A percentile compares a stretch with the other conserved stretches of the same genome.
These are phyloP conservation scores for Excoecaria cochinchinensis DNA, from an alignment of 345 rosid genomes.

Conservation along the genomic window DNA sequence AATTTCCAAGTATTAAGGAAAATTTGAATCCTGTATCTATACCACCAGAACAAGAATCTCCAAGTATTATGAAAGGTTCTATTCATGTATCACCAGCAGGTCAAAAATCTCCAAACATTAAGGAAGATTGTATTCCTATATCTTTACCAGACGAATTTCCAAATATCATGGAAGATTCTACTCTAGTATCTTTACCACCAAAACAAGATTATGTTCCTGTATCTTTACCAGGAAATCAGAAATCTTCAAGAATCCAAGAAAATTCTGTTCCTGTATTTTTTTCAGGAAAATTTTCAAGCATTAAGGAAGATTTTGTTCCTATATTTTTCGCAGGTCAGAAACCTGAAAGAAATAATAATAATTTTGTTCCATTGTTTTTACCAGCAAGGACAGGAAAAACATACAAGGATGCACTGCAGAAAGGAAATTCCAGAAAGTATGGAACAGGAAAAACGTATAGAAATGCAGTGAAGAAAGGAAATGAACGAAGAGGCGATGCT, in stretches of 20 bases:
- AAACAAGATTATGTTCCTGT: background rate
- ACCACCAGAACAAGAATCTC: background rate
- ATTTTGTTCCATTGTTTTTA: background rate
- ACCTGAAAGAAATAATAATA: too few relatives aligned
- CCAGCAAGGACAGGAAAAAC: slow-evolving; percentile 1
- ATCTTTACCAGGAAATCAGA: background rate
- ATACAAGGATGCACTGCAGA: slow-evolving; percentile 55
- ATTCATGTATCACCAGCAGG: background rate
- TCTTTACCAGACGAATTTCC: background rate
- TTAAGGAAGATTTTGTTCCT: background rate
- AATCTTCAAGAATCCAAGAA: background rate
- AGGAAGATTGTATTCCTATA: background rate
- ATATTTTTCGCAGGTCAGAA: too few relatives aligned
- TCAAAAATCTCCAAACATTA: slow-evolving; percentile 8
- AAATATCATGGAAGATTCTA: background rate
- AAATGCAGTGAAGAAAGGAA: slow-evolving; percentile 50
- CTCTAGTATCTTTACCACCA: too few relatives aligned
- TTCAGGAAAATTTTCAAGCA: slow-evolving; percentile 2
- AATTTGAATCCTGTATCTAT: too few relatives aligned
- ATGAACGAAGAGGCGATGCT: background rate
- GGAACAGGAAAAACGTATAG: slow-evolving; percentile 30
- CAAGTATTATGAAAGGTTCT: background rate
- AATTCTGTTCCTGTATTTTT: background rate
- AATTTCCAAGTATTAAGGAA: too few relatives aligned
- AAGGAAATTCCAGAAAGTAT: slow-evolving; percentile 29